phyloP scores from a whole-genome alignment of 306 rosid genomes.

The Inga leiocalycina region DNA sequence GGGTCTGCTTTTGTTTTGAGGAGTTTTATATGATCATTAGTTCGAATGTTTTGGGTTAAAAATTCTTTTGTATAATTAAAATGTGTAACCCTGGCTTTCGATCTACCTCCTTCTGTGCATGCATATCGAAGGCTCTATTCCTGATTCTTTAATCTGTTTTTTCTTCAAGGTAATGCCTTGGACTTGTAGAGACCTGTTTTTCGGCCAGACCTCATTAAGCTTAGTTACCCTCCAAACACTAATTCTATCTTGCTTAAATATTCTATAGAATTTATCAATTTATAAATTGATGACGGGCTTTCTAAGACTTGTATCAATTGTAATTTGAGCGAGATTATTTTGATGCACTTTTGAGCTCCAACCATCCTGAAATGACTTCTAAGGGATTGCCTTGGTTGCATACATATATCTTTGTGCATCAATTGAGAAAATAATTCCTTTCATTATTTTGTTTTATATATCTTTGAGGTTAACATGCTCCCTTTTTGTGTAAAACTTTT shows the following conservation, averaged over 20 bases:
- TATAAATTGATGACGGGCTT: neutral
- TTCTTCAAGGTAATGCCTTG: neutral
- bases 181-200: neutral
- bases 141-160: neutral
- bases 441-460: conserved; percentile 4
- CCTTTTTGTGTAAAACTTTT: conserved; percentile 38
- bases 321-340: neutral
- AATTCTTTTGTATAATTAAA: conserved; percentile 31
- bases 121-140: neutral
- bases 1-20: neutral
- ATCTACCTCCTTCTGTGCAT: neutral
- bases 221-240: neutral
- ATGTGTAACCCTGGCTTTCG: neutral
- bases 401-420: neutral
- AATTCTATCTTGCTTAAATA: neutral
- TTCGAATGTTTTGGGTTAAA: neutral
- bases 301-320: neutral
- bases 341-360: neutral
- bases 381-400: neutral
- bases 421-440: neutral
- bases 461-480: conserved; percentile 9
- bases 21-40: conserved; percentile 35
- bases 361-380: neutral
- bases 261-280: neutral
- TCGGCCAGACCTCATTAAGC: neutral